Conservation (phyloP, 805 yeast species). For the Hagleromyces aurorensis region DNA sequence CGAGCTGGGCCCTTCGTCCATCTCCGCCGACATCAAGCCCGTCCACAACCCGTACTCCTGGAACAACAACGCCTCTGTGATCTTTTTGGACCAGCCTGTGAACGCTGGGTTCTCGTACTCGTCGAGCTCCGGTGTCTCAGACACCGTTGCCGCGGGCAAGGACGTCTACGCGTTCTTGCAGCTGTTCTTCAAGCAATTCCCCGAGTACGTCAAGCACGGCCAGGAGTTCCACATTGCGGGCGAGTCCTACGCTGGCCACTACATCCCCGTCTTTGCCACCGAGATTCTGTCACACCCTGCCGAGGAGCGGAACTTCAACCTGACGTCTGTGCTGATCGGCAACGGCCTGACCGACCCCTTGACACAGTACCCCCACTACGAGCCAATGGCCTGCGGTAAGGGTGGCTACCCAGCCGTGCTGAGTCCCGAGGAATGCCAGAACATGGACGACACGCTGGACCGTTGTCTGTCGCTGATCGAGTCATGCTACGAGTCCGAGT, state of each 20-base stretch:
- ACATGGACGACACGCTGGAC: constrained; percentile 59
- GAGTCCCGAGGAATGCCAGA: constrained; percentile 69
- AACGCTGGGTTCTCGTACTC: constrained; percentile 76
- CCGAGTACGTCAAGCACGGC: constrained; percentile 36
- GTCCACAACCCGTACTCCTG: constrained; percentile 69
- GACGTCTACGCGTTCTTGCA: constrained; percentile 76
- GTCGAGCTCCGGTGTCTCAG: constrained; percentile 48
- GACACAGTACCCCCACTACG: constrained; percentile 67
- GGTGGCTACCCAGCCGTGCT: constrained; percentile 80
- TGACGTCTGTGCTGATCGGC: constrained; percentile 77
- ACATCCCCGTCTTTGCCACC: constrained; percentile 81
- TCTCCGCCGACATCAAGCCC: constrained; percentile 54
- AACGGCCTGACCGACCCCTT: constrained; percentile 86
- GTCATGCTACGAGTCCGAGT: constrained; percentile 66
- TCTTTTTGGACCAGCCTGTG: constrained; percentile 84
- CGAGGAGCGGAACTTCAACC: constrained; percentile 49
- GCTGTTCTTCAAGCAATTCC: constrained; percentile 70
- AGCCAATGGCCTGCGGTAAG: constrained; percentile 93
- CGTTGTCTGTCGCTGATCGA: constrained; percentile 72
- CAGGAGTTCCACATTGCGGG: constrained; percentile 83
- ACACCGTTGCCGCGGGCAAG: constrained; percentile 75
- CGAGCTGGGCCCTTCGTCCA: constrained; percentile 77
- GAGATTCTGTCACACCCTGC: constrained; percentile 62
- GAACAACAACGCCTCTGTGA: constrained; percentile 79
- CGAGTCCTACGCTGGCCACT: constrained; percentile 91